A percentile compares a stretch with the other conserved stretches of the same genome.
Conservation (phyloP, 495 filamentous ascomycete genomes). For the Aspergillus carlsbadensis region DNA sequence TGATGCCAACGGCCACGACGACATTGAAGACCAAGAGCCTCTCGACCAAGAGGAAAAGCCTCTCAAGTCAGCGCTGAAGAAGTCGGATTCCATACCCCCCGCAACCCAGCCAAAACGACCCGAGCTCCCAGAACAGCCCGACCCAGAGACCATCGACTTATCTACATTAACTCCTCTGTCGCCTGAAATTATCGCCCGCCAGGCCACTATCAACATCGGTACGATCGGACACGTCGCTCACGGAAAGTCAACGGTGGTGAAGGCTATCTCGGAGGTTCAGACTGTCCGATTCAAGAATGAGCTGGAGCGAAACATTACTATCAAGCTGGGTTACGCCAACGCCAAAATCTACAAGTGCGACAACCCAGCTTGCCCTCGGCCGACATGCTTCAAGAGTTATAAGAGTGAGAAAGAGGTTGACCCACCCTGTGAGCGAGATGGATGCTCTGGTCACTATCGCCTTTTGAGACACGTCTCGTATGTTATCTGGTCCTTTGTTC, state of each 20-base stretch:
- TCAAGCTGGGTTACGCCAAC: constrained; percentile 99
- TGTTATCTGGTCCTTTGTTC: constrained; percentile 30
- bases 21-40: constrained; percentile 52
- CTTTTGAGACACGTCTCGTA: constrained; percentile 86
- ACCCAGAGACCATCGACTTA: constrained; percentile 81
- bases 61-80: constrained; percentile 67
- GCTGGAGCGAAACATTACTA: constrained; percentile 97
- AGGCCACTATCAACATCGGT: constrained; percentile 98
- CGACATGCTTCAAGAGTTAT: constrained; percentile 93
- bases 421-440: constrained; percentile 90
- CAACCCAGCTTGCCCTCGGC: constrained; percentile 83
- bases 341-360: constrained; percentile 99
- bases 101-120: constrained; percentile 50
- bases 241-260: constrained; percentile 97
- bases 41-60: constrained; percentile 54
- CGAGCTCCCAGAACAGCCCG: constrained; percentile 83
- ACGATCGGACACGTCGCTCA: constrained; percentile 99
- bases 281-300: constrained; percentile 99
- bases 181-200: constrained; percentile 93
- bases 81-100: constrained; percentile 42
- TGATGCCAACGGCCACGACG: constrained; percentile 52
- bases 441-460: constrained; percentile 80
- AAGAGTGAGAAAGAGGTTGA: constrained; percentile 98
- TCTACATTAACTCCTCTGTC: constrained; percentile 76
- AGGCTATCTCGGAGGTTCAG: constrained; percentile 98